phyloP scores from a whole-genome alignment of 139 green algal species.

The Dunaliella primolecta region DNA sequence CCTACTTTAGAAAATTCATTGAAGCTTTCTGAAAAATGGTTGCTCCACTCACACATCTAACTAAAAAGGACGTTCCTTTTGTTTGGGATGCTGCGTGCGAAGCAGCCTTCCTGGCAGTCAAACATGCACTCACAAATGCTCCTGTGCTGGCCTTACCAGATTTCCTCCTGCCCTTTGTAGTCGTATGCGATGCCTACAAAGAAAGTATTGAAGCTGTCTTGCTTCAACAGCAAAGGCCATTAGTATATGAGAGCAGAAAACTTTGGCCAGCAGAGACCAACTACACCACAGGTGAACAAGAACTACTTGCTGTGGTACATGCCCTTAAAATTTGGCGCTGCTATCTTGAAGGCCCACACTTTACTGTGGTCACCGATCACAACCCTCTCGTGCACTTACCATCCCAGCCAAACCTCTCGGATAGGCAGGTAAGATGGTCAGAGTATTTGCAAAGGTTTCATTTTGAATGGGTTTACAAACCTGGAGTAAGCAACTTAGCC shows the following conservation, averaged over 20 bases:
- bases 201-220: background rate
- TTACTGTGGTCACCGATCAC: too few relatives aligned
- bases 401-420: too few relatives aligned
- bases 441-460: too few relatives aligned
- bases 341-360: constrained; percentile 21
- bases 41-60: constrained; percentile 32
- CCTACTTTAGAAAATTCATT: constrained; percentile 32
- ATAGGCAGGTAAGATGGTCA: too few relatives aligned
- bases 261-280: background rate
- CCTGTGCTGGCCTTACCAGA: background rate
- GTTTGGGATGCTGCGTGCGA: background rate
- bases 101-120: background rate
- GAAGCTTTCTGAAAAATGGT: constrained; percentile 37
- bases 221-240: background rate
- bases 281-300: background rate
- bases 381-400: too few relatives aligned
- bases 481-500: too few relatives aligned
- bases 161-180: background rate
- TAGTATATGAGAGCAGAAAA: background rate
- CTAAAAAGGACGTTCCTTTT: background rate
- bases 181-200: background rate
- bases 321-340: constrained; percentile 13
- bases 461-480: too few relatives aligned
- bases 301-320: background rate
- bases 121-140: background rate